Percentiles rank a stretch among this genome's conserved stretches.
These are phyloP conservation scores for Adenanthera pavonina DNA, from an alignment of 306 rosid species.

Conservation along the genomic window DNA sequence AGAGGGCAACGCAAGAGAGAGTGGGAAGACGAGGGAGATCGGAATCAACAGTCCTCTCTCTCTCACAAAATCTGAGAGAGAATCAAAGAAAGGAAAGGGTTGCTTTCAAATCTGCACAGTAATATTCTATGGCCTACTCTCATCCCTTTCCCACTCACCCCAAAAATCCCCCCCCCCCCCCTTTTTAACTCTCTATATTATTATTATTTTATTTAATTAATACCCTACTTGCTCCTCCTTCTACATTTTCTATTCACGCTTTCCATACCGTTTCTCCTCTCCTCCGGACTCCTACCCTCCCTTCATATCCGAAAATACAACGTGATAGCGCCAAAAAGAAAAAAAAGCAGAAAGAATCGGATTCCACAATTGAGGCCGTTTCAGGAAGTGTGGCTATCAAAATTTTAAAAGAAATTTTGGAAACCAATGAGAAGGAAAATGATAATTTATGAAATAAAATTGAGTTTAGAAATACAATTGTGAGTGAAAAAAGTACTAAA, in stretches of 20 bases:
- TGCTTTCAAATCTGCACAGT: slow-evolving; percentile 74
- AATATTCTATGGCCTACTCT: slow-evolving; percentile 73
- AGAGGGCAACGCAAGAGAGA: slow-evolving; percentile 25
- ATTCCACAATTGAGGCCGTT: no score
- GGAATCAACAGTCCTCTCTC: background rate
- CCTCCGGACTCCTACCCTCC: no score
- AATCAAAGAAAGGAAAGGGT: slow-evolving; percentile 34
- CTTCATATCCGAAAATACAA: no score
- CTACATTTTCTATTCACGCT: background rate
- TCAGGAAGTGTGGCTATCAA: no score
- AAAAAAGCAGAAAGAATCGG: no score
- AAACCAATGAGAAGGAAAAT: no score
- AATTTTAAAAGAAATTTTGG: no score
- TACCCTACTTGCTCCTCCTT: background rate
- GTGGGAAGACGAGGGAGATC: no score
- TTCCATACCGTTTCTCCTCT: background rate
- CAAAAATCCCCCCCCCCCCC: slow-evolving; percentile 41
- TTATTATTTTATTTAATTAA: background rate
- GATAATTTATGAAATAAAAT: no score
- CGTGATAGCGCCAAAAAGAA: no score
- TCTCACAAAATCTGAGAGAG: slow-evolving; percentile 25
- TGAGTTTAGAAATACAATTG: no score
- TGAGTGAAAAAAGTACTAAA: no score
- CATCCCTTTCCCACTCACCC: slow-evolving; percentile 68
- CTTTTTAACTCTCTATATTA: slow-evolving; percentile 15